Evolutionary conservation across 306 rosid species (phyloP).

Genomic region (Dalbergia cultrata): DNA sequence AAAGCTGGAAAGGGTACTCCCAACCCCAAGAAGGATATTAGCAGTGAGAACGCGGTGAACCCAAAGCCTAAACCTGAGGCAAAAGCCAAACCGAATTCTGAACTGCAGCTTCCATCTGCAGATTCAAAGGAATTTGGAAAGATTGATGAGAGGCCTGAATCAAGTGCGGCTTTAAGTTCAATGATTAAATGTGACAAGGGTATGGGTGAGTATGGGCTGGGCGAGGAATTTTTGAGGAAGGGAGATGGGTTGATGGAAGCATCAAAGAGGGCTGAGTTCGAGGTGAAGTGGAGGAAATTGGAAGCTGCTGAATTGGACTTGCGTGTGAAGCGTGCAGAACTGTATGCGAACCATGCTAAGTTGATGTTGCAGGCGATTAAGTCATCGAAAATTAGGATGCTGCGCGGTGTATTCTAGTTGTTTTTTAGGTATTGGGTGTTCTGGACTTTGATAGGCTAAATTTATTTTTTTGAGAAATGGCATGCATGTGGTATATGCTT

Average conservation of each 20-base stretch:
- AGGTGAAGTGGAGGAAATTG: conserved; percentile 60
- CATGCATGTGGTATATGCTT: not conserved
- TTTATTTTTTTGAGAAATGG: no score
- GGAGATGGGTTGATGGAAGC: conserved; percentile 55
- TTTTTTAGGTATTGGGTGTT: not conserved
- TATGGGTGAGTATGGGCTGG: conserved; percentile 19
- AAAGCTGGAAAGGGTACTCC: conserved; percentile 38
- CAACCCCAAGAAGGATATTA: conserved; percentile 56
- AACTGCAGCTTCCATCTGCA: not conserved
- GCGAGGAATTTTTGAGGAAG: conserved; percentile 45
- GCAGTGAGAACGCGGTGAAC: not conserved
- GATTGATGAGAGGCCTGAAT: not conserved
- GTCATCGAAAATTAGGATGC: conserved; percentile 44
- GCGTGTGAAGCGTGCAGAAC: conserved; percentile 43
- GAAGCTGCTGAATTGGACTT: conserved; percentile 63
- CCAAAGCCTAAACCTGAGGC: conserved; percentile 25
- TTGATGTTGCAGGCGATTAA: conserved; percentile 56
- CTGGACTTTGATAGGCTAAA: not conserved
- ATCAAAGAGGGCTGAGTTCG: conserved; percentile 59
- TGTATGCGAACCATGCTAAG: conserved; percentile 51
- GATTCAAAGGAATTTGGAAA: conserved; percentile 36
- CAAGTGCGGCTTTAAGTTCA: conserved; percentile 36
- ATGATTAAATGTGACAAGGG: conserved; percentile 41
- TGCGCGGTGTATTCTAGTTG: conserved; percentile 22
- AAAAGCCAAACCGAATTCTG: not conserved